Evolutionary conservation across 164 flowering plant species (phyloP).

Genomic region (Chloranthus sessilifolius): DNA sequence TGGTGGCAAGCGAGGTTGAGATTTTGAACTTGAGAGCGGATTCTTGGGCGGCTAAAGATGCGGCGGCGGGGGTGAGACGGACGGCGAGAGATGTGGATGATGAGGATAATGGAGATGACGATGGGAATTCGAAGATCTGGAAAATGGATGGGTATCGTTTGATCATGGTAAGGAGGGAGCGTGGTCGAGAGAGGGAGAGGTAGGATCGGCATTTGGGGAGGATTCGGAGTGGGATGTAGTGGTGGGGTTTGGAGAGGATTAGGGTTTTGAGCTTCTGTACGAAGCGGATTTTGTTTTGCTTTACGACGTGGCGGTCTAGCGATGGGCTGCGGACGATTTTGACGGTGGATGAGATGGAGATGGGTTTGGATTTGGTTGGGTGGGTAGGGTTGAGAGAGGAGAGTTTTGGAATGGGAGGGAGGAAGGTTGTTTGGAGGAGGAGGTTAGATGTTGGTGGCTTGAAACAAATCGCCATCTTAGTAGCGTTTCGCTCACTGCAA

Average conservation of each 20-base stretch:
- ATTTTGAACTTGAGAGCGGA: constrained; percentile 29
- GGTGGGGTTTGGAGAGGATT: constrained; percentile 83
- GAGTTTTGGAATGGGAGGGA: neutral
- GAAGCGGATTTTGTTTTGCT: constrained; percentile 70
- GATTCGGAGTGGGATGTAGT: constrained; percentile 54
- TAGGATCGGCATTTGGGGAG: constrained; percentile 80
- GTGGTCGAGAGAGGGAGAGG: constrained; percentile 47
- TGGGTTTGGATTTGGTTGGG: neutral
- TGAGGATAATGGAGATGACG: too few relatives aligned
- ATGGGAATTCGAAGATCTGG: constrained; percentile 58
- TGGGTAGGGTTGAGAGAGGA: neutral
- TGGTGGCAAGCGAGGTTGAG: constrained; percentile 40
- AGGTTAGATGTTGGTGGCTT: too few relatives aligned
- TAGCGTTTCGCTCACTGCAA: too few relatives aligned
- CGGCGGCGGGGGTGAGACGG: constrained; percentile 69
- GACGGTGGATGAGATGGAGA: neutral
- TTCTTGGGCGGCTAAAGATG: constrained; percentile 49
- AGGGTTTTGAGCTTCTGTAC: constrained; percentile 78
- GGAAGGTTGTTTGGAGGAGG: neutral
- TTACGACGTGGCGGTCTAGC: constrained; percentile 58
- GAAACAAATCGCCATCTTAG: too few relatives aligned
- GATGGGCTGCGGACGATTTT: constrained; percentile 41
- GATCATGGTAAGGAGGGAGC: constrained; percentile 65
- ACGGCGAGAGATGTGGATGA: constrained; percentile 63
- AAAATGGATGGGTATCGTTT: constrained; percentile 78